phyloP scores from a whole-genome alignment of 192 early-diverging fungal genomes.

The Podila clonocystis region DNA sequence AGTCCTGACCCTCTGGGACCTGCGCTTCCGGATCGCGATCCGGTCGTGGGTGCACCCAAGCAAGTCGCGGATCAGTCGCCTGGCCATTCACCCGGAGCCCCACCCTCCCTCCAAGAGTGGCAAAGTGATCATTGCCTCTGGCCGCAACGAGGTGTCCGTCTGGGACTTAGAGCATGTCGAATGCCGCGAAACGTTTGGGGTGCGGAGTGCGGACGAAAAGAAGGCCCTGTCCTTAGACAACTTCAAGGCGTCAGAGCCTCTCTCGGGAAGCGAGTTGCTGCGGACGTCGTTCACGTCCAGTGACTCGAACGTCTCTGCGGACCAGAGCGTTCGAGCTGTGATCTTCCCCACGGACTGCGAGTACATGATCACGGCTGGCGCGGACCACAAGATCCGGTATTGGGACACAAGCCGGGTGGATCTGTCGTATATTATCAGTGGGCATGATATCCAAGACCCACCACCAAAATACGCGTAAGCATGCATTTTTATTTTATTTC shows the following conservation, averaged over 20 bases:
- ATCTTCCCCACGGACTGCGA: conserved; percentile 61
- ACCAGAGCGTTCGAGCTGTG: conserved; percentile 69
- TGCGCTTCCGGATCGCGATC: conserved; percentile 77
- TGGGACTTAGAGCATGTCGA: conserved; percentile 82
- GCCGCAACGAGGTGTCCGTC: conserved; percentile 78
- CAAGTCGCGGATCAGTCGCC: conserved; percentile 64
- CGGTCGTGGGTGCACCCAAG: conserved; percentile 83
- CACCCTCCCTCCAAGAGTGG: conserved; percentile 41
- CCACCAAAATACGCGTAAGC: conserved; percentile 72
- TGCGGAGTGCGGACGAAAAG: conserved; percentile 61
- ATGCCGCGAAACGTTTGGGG: conserved; percentile 80
- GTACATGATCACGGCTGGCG: conserved; percentile 81
- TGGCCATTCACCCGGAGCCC: conserved; percentile 60
- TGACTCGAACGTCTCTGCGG: conserved; percentile 63
- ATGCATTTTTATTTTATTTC: not conserved
- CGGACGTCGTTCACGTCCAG: conserved; percentile 65
- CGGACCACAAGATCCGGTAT: conserved; percentile 88
- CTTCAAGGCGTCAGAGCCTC: conserved; percentile 61
- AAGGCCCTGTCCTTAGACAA: conserved; percentile 51
- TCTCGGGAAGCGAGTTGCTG: conserved; percentile 60
- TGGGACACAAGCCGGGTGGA: conserved; percentile 80
- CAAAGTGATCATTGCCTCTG: conserved; percentile 72
- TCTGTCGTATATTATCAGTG: conserved; percentile 78
- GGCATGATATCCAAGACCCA: conserved; percentile 63
- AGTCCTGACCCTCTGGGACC: conserved; percentile 80